Evolutionary conservation across 1,284 basidiomycete genomes (phyloP).

Genomic region (Leccinum griseonigrum): DNA sequence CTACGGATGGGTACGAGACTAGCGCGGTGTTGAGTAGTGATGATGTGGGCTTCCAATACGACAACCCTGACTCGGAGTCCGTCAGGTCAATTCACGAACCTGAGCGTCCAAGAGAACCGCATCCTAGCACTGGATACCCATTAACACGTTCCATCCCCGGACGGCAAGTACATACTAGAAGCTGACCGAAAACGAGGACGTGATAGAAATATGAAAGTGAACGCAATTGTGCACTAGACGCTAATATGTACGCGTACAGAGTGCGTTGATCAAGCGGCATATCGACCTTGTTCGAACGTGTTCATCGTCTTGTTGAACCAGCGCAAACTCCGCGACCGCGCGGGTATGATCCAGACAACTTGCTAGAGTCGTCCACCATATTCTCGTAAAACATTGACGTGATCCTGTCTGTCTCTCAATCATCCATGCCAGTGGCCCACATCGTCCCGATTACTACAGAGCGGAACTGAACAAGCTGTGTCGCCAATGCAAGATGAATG

Average conservation of each 20-base stretch:
- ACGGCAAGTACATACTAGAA: neutral
- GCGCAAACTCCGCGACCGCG: neutral
- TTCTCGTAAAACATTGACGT: too few species aligned
- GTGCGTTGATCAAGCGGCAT: neutral
- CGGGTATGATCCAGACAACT: too few species aligned
- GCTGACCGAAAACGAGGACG: neutral
- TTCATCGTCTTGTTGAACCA: neutral
- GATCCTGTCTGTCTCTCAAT: neutral
- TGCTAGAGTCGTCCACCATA: too few species aligned
- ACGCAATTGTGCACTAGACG: neutral
- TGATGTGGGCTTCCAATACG: neutral
- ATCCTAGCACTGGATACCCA: neutral
- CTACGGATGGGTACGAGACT: too few species aligned
- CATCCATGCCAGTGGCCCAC: neutral
- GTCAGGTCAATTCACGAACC: neutral
- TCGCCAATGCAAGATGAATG: neutral
- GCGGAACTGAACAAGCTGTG: neutral
- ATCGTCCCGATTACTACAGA: neutral
- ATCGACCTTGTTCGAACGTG: neutral
- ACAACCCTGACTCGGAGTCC: neutral
- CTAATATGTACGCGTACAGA: neutral
- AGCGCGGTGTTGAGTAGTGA: neutral
- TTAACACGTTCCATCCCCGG: neutral
- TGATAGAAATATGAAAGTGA: neutral
- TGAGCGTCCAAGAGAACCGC: neutral